Evolutionary conservation across 2,329 filamentous ascomycete genomes (phyloP), one percentile per base, ranked within the genome.

Genomic region (Diaporthe citrichinensis): DNA sequence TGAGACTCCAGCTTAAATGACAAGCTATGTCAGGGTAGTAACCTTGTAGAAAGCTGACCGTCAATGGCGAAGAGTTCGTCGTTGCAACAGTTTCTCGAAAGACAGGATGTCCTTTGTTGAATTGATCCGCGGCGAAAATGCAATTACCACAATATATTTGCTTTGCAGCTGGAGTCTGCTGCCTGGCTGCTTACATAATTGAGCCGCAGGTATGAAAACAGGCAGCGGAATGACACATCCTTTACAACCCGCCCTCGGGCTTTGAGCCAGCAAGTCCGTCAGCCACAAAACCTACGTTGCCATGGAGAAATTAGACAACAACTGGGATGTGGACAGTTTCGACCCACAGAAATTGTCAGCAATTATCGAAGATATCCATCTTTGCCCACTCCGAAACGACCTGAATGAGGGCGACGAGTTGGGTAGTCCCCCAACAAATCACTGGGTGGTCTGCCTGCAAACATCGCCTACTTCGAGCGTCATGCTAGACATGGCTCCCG

Each of bases 401-500:
- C 14, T 73, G n/a, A 67, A 73, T 4, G 58, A 73, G 36, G 71
- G 46, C 3, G 71, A 73, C n/a, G 71, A 67, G 20, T 9, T 17
- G 4, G 71, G 71, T 4, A 46, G 17, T 3, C 68, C 68, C 0
- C 49, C 68, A 25, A 71, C 68, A 20, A 71, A 57, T 34, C 51
- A 71, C 23, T 71, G 51, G 68, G 39, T 53, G 10, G 25, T 71
- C 6, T 71, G 51, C 34, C 68, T 71, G 5, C 68, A 71, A 20
- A 36, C 5, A 12, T 57, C 68, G 0, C 4, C 4, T 1, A n/a
- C 20, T 4, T 71, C 68, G 3, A 36, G 31, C 8, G 23, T 71
- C 23, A 57, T 73, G 71, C n/a, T 73, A 57, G 46, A 67, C 14
- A 73, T 73, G 71, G 71, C 25, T 4, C 58, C 71, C 8, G 57